A percentile compares a stretch with the other conserved stretches of the same genome.
Conservation (phyloP, 176 grass and related monocot genomes). For the Rhynchospora tenuis region DNA sequence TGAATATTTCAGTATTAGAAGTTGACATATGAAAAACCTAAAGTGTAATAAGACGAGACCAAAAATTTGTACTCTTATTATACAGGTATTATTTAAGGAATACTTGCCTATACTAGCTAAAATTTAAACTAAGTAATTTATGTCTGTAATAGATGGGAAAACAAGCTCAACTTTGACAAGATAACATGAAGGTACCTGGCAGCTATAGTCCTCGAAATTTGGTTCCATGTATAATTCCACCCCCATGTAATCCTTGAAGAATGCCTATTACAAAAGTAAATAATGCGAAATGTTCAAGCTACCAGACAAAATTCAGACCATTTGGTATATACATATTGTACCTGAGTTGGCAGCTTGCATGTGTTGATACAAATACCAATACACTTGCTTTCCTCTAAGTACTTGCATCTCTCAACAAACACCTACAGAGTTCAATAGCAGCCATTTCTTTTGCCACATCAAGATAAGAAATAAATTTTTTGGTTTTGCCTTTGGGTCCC, state of each 20-base stretch:
- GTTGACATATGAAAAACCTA: too few relatives aligned
- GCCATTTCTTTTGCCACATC: background rate
- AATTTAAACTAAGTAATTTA: background rate
- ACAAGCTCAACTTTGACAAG: background rate
- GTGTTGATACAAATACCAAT: slow-evolving; percentile 89
- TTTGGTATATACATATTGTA: slow-evolving; percentile 24
- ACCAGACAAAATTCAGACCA: background rate
- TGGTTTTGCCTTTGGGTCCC: background rate
- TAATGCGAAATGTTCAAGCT: background rate
- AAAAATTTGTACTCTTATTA: too few relatives aligned
- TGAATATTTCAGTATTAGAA: too few relatives aligned
- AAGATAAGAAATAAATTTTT: background rate
- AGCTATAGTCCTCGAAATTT: slow-evolving; percentile 80
- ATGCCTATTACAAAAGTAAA: slow-evolving; percentile 38
- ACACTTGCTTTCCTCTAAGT: slow-evolving; percentile 91
- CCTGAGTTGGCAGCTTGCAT: slow-evolving; percentile 94
- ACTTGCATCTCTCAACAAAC: slow-evolving; percentile 72
- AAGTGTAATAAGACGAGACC: too few relatives aligned
- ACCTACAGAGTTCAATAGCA: slow-evolving; percentile 43
- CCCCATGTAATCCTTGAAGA: slow-evolving; percentile 89
- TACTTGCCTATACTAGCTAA: background rate
- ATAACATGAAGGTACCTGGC: slow-evolving; percentile 48
- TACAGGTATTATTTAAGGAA: too few relatives aligned
- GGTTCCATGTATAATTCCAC: slow-evolving; percentile 88
- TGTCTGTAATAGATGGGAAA: background rate